phyloP scores from a whole-genome alignment of 2,329 filamentous ascomycete genomes.

The Microsporum canis region DNA sequence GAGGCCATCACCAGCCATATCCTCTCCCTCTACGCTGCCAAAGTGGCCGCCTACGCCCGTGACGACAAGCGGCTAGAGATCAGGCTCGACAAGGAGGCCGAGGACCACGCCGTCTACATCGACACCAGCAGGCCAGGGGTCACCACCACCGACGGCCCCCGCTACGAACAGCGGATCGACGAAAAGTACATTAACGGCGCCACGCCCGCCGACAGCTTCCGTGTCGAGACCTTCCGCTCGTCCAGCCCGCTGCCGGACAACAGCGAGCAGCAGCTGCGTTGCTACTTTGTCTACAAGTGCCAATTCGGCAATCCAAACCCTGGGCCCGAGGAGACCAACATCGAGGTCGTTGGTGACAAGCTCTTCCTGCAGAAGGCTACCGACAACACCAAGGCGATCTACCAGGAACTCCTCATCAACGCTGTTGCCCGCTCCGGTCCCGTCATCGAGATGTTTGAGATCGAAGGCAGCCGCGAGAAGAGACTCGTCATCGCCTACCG shows the following conservation, averaged over 20 bases:
- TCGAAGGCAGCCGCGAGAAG: slow-evolving; percentile 84
- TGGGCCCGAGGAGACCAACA: slow-evolving; percentile 63
- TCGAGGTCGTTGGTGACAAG: slow-evolving; percentile 85
- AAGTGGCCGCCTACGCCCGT: slow-evolving; percentile 83
- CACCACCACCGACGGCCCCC: slow-evolving; percentile 64
- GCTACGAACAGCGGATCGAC: slow-evolving; percentile 88
- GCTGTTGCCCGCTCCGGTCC: slow-evolving; percentile 78
- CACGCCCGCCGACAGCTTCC: slow-evolving; percentile 61
- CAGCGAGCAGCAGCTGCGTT: slow-evolving; percentile 74
- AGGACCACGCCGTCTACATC: slow-evolving; percentile 95
- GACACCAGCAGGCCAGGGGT: slow-evolving; percentile 88
- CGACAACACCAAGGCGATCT: slow-evolving; percentile 87
- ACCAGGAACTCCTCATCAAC: slow-evolving; percentile 82
- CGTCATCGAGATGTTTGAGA: slow-evolving; percentile 96
- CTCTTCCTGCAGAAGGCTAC: slow-evolving; percentile 95
- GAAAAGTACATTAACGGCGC: slow-evolving; percentile 85
- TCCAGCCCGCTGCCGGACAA: slow-evolving; percentile 64
- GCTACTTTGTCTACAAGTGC: slow-evolving; percentile 98
- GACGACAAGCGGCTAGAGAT: slow-evolving; percentile 94
- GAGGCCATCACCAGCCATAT: slow-evolving; percentile 87
- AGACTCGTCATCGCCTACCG: slow-evolving; percentile 90
- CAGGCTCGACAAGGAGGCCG: slow-evolving; percentile 84
- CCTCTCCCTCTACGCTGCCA: slow-evolving; percentile 91
- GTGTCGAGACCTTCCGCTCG: slow-evolving; percentile 95
- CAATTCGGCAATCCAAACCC: slow-evolving; percentile 71